Conservation (phyloP, 2,329 filamentous ascomycete species). For the Geosmithia putterillii region DNA sequence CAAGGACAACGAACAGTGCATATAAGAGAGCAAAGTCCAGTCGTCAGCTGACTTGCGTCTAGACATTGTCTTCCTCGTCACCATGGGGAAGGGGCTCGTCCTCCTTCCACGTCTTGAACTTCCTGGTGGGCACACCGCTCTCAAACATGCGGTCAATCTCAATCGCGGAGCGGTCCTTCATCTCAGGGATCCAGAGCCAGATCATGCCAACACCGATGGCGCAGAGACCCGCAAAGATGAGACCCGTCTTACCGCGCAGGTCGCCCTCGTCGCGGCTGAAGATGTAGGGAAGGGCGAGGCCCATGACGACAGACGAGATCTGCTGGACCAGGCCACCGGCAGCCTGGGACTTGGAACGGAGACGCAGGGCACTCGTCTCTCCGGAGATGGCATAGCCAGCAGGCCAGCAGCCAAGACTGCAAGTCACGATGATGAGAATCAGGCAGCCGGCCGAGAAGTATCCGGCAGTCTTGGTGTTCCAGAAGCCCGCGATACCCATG, state of each 20-base stretch:
- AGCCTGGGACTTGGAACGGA: slow-evolving; percentile 29
- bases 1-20: too few species aligned
- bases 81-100: not conserved
- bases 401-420: slow-evolving; percentile 28
- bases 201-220: slow-evolving; percentile 19
- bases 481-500: slow-evolving; percentile 35
- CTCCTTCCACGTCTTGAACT: slow-evolving; percentile 8
- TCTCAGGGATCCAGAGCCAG: slow-evolving; percentile 38
- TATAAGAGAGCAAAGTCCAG: too few species aligned
- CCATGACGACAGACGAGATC: slow-evolving; percentile 26
- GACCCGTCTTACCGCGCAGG: slow-evolving; percentile 26
- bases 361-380: slow-evolving; percentile 28
- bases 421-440: slow-evolving; percentile 29
- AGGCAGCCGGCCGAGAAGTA: slow-evolving; percentile 16
- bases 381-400: slow-evolving; percentile 25
- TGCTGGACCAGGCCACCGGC: slow-evolving; percentile 28
- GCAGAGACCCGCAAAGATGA: slow-evolving; percentile 24
- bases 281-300: slow-evolving; percentile 33
- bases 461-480: slow-evolving; percentile 10
- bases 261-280: slow-evolving; percentile 19
- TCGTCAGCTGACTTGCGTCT: too few species aligned
- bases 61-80: not conserved
- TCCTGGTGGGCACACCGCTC: slow-evolving; percentile 10
- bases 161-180: slow-evolving; percentile 30
- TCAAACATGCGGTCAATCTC: slow-evolving; percentile 33